Base-by-base conservation (phyloP, 345 rosid genomes). In the Populus ilicifolia region DNA sequence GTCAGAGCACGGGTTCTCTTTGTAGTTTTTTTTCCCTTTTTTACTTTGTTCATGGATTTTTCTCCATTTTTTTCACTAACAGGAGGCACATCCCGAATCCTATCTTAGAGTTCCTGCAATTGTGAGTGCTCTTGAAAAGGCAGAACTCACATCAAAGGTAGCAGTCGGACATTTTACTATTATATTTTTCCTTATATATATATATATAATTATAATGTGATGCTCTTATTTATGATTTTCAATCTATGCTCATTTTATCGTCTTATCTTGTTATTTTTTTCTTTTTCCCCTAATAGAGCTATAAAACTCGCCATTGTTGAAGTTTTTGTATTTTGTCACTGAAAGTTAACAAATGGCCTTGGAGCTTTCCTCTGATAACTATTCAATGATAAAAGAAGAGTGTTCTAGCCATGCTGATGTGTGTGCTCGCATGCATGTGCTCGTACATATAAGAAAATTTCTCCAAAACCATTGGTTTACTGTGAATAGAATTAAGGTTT, bases 61-160 rank as follows among this genome's bases (percentile, higher is more conserved):
- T 43, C 27, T 64, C 66, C 41, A 10, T 73, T 65, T 48, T 67
- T 63, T 33, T 43, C 77, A 61, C 67, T 75, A 64, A 38, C 85
- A 95, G 98, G 97, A 93, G 82, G 75, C 97, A 25, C 99, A 95
- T 84, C 99, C 98, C 12, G 98, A 95, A 87, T 93, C 94, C 52
- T 90, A 91, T 78, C 87, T 91, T 79, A 93, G 99, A 81, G 97
- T 95, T 76, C 97, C 96, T 69, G 90, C 98, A 75, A 95, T 93
- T 75, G 89, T 92, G 68, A 87, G 62, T 79, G 93, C 97, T 67
- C 98, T 90, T 80, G 91, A 89, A 56, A 87, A 85, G 80, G 89
- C 89, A 91, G 83, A 90, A 83, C 94, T 95, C 71, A 88, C 89
- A 73, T 80, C 96, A 29, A 87, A 89, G 98, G 99, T 86, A 86